Conservation (phyloP, 306 rosid species). For the Quercus glauca region DNA sequence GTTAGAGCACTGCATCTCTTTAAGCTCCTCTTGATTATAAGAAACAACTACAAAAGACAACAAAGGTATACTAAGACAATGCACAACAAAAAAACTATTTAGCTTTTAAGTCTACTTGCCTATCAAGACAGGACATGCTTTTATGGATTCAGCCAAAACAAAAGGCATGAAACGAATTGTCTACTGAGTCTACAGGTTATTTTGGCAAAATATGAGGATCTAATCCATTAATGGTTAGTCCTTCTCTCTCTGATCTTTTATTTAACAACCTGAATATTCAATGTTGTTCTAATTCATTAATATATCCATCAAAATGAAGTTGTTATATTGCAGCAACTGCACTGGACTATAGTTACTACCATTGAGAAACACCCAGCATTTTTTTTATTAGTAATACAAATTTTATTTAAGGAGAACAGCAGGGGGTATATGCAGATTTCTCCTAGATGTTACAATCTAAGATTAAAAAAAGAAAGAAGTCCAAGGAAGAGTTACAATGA, state of each 20-base stretch:
- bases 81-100: not conserved
- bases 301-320: not conserved
- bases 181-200: not conserved
- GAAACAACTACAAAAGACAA: constrained; percentile 71
- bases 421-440: not conserved
- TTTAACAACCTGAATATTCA: not conserved
- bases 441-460: not conserved
- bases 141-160: not conserved
- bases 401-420: not conserved
- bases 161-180: not conserved
- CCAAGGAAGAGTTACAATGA: not conserved
- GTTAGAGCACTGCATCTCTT: constrained; percentile 97
- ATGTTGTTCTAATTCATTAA: not conserved
- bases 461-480: not conserved
- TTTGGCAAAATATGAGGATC: not conserved
- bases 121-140: too few relatives aligned
- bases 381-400: not conserved
- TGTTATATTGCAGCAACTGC: not conserved
- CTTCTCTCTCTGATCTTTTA: not conserved
- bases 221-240: not conserved
- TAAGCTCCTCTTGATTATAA: constrained; percentile 96
- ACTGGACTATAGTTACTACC: not conserved
- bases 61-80: constrained; percentile 20
- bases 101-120: too few relatives aligned
- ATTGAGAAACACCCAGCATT: not conserved